Evolutionary conservation across 2,329 filamentous ascomycete genomes (phyloP).

Genomic region (Septoria linicola): DNA sequence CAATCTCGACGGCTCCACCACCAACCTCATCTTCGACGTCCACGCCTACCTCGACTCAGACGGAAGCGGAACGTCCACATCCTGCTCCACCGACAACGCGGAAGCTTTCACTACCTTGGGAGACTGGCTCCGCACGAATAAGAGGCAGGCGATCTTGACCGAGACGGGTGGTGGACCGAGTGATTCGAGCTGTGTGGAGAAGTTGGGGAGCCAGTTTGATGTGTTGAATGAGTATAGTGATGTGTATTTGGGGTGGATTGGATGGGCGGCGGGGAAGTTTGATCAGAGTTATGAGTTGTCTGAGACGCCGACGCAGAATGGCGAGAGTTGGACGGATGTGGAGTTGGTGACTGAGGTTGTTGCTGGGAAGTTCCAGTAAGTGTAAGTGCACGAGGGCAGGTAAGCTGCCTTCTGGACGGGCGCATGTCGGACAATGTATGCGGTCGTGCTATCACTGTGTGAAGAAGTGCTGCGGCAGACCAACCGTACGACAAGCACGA

Average conservation of each 20-base stretch:
- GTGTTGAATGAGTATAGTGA: slow-evolving; percentile 35
- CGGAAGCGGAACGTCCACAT: slow-evolving; percentile 40
- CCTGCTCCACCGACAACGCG: slow-evolving; percentile 38
- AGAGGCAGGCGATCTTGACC: slow-evolving; percentile 42
- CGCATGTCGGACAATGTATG: too few relatives aligned
- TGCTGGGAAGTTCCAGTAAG: slow-evolving; percentile 34
- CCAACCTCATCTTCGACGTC: slow-evolving; percentile 43
- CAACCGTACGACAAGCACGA: too few relatives aligned
- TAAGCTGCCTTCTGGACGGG: too few relatives aligned
- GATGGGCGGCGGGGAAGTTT: slow-evolving; percentile 38
- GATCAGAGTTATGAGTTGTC: slow-evolving; percentile 32
- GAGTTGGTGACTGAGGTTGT: slow-evolving; percentile 33
- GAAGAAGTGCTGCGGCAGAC: too few relatives aligned
- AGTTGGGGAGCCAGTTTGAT: slow-evolving; percentile 38
- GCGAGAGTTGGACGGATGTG: slow-evolving; percentile 30
- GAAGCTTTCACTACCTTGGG: slow-evolving; percentile 40
- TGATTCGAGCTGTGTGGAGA: slow-evolving; percentile 37
- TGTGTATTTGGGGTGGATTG: slow-evolving; percentile 37
- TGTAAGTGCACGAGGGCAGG: too few relatives aligned
- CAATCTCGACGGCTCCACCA: slow-evolving; percentile 35
- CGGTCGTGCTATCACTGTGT: too few relatives aligned
- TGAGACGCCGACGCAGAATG: slow-evolving; percentile 31
- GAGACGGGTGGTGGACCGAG: slow-evolving; percentile 45
- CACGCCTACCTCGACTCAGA: slow-evolving; percentile 46
- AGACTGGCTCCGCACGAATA: slow-evolving; percentile 40